Base-by-base conservation (phyloP, 2,329 filamentous ascomycete genomes). In the Botrytis deweyae region DNA sequence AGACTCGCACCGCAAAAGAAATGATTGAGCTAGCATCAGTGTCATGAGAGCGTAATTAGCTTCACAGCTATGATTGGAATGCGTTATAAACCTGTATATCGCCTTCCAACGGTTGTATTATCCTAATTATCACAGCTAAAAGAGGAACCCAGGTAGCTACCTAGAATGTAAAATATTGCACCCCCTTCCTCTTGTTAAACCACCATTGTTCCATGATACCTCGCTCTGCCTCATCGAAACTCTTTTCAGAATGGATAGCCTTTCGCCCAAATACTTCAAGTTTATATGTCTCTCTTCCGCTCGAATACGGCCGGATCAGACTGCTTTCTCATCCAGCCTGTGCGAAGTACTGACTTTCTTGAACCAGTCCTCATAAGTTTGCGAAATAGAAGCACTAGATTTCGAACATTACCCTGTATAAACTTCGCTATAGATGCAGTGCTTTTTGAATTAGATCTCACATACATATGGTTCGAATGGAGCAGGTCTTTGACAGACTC, bases 161-260 rank as follows among this genome's bases (percentile, higher is more conserved):
- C 71, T 29, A 70, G 36, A 73, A 70, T 12, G 44, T 66, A 10
- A 82, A 85, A 83, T 83, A 85, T 68, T 86, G 84, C 0, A 82
- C 81, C 0, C 81, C 78, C 38, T 84, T 83, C 2, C 84, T 75
- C 7, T 82, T 75, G 73, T 85, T 83, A 71, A 81, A 77, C 84
- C 84, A 86, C 82, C 81, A 84, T 69, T 61, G 70, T 16, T 38
- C 4, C 0, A 67, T 58, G 10, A 7, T 72, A 44, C 46, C 52
- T 38, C 40, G 38, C n/a, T 72, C 63, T 25, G 46, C 49, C 33
- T 72, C 71, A 33, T 72, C 40, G n/a, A 72, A 72, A 18, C 9
- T 68, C 62, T 46, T 82, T 78, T 38, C 81, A 78, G 16, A 20
- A 80, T 75, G 33, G 75, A 76, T 5, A 85, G 76, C 8, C 77